Evolutionary conservation across 2,329 filamentous ascomycete genomes (phyloP).

Genomic region (Conoideocrella luteorostrata): DNA sequence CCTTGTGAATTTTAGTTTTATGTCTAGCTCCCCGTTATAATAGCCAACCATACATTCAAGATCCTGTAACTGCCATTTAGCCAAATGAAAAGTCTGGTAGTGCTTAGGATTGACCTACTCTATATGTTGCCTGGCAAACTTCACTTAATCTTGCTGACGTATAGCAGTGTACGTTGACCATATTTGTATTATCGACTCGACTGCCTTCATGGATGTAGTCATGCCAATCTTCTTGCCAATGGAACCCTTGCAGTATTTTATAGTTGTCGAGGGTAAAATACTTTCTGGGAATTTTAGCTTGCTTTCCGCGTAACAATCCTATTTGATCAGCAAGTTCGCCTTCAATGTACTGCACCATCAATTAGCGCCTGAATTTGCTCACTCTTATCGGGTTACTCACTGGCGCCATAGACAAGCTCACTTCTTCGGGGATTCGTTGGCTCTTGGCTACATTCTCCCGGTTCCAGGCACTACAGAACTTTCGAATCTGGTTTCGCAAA

Average conservation of each 20-base stretch:
- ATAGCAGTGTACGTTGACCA: background rate
- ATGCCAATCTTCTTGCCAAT: background rate
- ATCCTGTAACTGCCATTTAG: no score
- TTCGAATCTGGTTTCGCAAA: background rate
- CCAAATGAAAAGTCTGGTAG: no score
- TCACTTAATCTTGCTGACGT: background rate
- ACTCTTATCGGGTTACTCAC: no score
- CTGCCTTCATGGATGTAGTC: background rate
- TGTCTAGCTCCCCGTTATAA: background rate
- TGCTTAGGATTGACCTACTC: background rate
- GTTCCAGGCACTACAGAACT: background rate
- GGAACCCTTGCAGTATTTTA: background rate
- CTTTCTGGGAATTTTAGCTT: background rate
- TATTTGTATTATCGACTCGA: background rate
- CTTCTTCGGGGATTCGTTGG: background rate
- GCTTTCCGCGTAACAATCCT: background rate
- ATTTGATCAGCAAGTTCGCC: background rate
- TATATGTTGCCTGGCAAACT: background rate
- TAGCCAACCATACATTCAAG: background rate
- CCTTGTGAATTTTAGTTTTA: background rate
- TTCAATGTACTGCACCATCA: background rate
- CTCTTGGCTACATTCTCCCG: background rate
- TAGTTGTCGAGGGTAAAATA: background rate
- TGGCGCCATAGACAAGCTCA: background rate
- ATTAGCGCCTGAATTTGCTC: no score